These are phyloP conservation scores for Candida lessepsii DNA, from an alignment of 805 yeast genomes.

Conservation along the genomic window DNA sequence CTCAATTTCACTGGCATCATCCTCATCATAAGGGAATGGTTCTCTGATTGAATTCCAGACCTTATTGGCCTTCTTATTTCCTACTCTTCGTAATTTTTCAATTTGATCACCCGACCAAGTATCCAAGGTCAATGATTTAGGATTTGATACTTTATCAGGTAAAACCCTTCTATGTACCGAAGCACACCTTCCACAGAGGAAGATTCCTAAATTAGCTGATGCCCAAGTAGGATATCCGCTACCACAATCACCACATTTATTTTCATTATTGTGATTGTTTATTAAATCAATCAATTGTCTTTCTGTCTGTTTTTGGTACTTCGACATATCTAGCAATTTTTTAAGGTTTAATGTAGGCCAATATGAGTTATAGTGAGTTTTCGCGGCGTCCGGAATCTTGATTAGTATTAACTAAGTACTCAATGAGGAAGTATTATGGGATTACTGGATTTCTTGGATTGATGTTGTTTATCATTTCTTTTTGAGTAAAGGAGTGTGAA, in stretches of 20 bases:
- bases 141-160: conserved; percentile 59
- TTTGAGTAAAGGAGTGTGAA: too few relatives aligned
- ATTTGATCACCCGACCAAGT: conserved; percentile 62
- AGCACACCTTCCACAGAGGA: conserved; percentile 84
- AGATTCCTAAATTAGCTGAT: conserved; percentile 55
- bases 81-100: conserved; percentile 43
- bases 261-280: conserved; percentile 56
- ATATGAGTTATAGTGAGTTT: too few relatives aligned
- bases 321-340: conserved; percentile 15
- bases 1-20: conserved; percentile 53
- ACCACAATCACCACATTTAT: conserved; percentile 80
- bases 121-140: conserved; percentile 73
- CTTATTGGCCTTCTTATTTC: conserved; percentile 59
- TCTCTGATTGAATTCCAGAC: conserved; percentile 68
- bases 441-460: too few relatives aligned
- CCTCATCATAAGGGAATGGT: conserved; percentile 76
- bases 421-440: too few relatives aligned
- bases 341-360: too few relatives aligned
- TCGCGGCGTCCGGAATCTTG: too few relatives aligned
- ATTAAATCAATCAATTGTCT: conserved; percentile 57
- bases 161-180: conserved; percentile 65
- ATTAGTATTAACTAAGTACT: too few relatives aligned
- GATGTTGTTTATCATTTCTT: too few relatives aligned
- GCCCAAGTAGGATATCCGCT: conserved; percentile 64
- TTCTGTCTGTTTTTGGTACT: conserved; percentile 44